These are phyloP conservation scores for Psilocybe sp. DNA, from an alignment of 768 basidiomycete species.

Conservation along the genomic window DNA sequence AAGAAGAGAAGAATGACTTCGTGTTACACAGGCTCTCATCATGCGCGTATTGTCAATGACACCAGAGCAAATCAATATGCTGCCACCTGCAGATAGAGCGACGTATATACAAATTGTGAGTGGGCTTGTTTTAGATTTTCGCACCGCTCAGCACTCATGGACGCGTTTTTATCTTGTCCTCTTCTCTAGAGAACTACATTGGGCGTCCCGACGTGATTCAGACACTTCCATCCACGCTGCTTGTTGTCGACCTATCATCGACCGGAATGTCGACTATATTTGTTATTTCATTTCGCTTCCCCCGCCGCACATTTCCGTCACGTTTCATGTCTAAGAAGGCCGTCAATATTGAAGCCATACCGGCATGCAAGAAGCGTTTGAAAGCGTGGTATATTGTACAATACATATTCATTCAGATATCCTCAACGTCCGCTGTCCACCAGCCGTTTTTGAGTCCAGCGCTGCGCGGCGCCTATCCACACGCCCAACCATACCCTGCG, in stretches of 20 bases:
- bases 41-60: conserved; percentile 81
- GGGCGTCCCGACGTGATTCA: conserved; percentile 29
- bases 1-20: background rate
- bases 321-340: background rate
- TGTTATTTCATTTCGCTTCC: background rate
- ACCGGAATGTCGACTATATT: background rate
- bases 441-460: too few species aligned
- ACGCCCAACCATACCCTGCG: background rate
- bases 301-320: background rate
- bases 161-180: background rate
- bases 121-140: conserved; percentile 12
- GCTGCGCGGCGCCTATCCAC: too few species aligned
- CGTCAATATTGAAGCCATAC: too few species aligned
- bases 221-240: too few species aligned
- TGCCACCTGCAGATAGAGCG: conserved; percentile 71
- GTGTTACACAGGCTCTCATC: conserved; percentile 56
- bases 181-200: conserved; percentile 34
- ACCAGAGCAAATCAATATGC: conserved; percentile 73
- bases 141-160: background rate
- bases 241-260: too few species aligned
- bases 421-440: too few species aligned
- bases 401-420: too few species aligned
- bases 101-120: conserved; percentile 83
- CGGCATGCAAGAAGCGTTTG: too few species aligned
- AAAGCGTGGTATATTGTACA: too few species aligned